These are phyloP conservation scores for Lippia alba DNA, from an alignment of 305 asterid species.

Conservation along the genomic window DNA sequence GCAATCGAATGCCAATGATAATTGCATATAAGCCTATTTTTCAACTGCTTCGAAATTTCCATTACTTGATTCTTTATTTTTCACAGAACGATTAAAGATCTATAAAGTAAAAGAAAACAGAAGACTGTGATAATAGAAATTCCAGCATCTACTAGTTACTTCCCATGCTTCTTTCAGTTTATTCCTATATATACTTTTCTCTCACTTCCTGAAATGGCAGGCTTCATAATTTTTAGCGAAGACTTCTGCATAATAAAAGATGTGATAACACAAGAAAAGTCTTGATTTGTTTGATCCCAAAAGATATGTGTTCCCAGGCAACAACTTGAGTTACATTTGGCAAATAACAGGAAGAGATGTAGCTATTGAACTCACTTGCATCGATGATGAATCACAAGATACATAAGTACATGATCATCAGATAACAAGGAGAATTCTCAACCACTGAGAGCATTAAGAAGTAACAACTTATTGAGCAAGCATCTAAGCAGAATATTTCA, in stretches of 20 bases:
- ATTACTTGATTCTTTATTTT: neutral
- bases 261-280: no score
- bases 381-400: slow-evolving; percentile 6
- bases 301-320: neutral
- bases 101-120: neutral
- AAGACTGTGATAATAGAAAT: neutral
- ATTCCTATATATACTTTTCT: no score
- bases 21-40: neutral
- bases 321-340: neutral
- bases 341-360: neutral
- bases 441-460: neutral
- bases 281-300: neutral
- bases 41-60: no score
- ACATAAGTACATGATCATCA: slow-evolving; percentile 15
- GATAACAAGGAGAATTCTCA: neutral
- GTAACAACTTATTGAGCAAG: neutral
- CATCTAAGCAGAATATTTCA: neutral
- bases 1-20: neutral
- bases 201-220: no score
- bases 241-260: no score
- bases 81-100: neutral
- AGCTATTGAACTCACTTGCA: slow-evolving; percentile 11
- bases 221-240: no score
- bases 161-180: neutral
- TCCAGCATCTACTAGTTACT: neutral